phyloP scores from a whole-genome alignment of 768 basidiomycete genomes.

The Daedalea quercina region DNA sequence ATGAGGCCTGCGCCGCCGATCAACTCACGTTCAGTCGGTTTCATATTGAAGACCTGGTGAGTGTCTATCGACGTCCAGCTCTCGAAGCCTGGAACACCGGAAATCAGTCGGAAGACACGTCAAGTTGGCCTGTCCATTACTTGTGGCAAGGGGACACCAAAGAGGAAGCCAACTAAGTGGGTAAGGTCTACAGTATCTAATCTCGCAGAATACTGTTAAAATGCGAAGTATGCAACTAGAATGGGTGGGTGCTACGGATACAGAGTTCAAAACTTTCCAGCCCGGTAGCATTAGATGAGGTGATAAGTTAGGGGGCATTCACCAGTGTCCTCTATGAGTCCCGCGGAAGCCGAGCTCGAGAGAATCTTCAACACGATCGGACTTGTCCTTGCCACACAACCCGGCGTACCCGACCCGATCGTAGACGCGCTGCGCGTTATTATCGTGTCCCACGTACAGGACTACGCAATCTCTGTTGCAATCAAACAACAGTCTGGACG shows the following conservation, averaged over 20 bases:
- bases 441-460: constrained; percentile 48
- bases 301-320: constrained; percentile 6
- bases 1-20: too few species aligned
- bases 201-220: too few species aligned
- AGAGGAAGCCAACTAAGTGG: too few species aligned
- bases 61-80: too few species aligned
- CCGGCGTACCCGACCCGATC: constrained; percentile 47
- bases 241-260: background rate
- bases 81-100: too few species aligned
- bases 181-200: too few species aligned
- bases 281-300: background rate
- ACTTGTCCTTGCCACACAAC: constrained; percentile 31
- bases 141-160: too few species aligned
- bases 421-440: constrained; percentile 45
- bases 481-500: constrained; percentile 34
- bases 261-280: background rate
- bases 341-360: constrained; percentile 49
- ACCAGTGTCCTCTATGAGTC: constrained; percentile 49
- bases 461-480: constrained; percentile 42
- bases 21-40: too few species aligned
- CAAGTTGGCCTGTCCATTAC: too few species aligned
- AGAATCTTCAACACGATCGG: constrained; percentile 38
- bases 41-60: too few species aligned
- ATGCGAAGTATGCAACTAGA: background rate
- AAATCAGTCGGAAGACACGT: too few species aligned